Base-by-base conservation (phyloP, 768 basidiomycete species). In the Lyophyllum atratum region DNA sequence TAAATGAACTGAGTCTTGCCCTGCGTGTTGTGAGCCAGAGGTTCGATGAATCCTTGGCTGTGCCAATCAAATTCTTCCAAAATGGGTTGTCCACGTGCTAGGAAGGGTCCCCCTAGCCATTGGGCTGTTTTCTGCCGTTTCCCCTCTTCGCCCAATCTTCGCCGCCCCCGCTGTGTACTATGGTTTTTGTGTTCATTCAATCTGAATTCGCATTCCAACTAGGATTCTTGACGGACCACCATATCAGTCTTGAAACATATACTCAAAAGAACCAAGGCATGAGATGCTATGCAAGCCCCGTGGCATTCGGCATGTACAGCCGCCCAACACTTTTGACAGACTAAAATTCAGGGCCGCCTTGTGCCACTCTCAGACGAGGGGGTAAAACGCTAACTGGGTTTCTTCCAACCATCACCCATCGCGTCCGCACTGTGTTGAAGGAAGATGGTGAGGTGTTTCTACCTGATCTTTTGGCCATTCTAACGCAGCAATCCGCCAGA, bases 401-500 rank as follows among this genome's bases (percentile, higher is more conserved):
- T 12, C 26, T 24, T 6, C 28, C n/a, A 40, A 21, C 25, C 47
- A 37, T 44, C 15, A 43, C 39, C 25, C 21, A 37, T 15, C 14
- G 17, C 40, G 19, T 42, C 49, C 11, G 28, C 19, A 40, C 48
- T 28, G 45, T 15, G 19, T 46, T 19, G 42, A 44, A 53, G 42
- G 40, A 37, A 37, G 8, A 60, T 60, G 62, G 59, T 63, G 42
- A 56, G 53, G 34, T 39, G 45, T 29, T 52, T 28, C 22, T 25
- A 10, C 17, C 12, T 21, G 29, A 31, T 47, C 15, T 37, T 37
- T 8, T 26, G 24, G 4, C n/a, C 28, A 15, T 31, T 43, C 58
- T 54, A 49, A 59, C 31, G 9, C 37, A 33, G 44, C 24, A 3
- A 61, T 60, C 33, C 61, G 6, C 17, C 34, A 71, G 59, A 14